A percentile compares a stretch with the other conserved stretches of the same genome.
Evolutionary conservation across 768 basidiomycete species (phyloP).

Genomic region (Hortiboletus flavorubellus): DNA sequence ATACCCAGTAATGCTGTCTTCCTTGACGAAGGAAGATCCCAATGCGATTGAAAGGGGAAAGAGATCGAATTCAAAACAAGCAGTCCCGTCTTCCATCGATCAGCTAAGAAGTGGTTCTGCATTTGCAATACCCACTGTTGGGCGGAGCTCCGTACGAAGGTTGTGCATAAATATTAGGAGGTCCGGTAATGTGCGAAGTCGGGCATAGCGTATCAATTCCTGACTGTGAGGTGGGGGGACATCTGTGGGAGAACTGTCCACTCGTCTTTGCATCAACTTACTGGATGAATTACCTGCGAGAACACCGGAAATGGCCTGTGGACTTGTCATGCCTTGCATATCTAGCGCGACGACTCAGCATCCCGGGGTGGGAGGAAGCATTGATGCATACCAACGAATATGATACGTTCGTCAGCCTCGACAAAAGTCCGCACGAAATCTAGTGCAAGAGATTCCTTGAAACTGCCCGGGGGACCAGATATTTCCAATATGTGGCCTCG

Average conservation of each 20-base stretch:
- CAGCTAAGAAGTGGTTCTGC: constrained; percentile 4
- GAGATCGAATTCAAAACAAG: constrained; percentile 67
- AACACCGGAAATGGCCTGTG: constrained; percentile 34
- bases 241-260: constrained; percentile 34
- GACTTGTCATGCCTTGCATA: constrained; percentile 47
- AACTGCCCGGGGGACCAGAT: constrained; percentile 71
- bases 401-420: constrained; percentile 45
- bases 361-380: not conserved
- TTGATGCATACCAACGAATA: constrained; percentile 57
- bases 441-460: constrained; percentile 55
- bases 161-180: constrained; percentile 58
- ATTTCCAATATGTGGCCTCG: constrained; percentile 66
- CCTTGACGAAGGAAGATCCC: constrained; percentile 36
- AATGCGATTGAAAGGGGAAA: constrained; percentile 57
- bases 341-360: constrained; percentile 30
- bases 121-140: constrained; percentile 41
- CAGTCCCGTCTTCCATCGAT: constrained; percentile 42
- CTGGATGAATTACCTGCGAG: constrained; percentile 22
- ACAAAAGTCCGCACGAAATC: constrained; percentile 49
- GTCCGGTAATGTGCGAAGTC: constrained; percentile 47
- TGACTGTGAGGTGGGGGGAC: constrained; percentile 34
- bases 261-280: constrained; percentile 7
- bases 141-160: constrained; percentile 45
- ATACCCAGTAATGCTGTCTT: constrained; percentile 46
- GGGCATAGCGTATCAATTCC: constrained; percentile 24